A percentile compares a stretch with the other conserved stretches of the same genome.
Evolutionary conservation across 2,329 filamentous ascomycete species (phyloP).

Genomic region (Fusarium praegraminearum): DNA sequence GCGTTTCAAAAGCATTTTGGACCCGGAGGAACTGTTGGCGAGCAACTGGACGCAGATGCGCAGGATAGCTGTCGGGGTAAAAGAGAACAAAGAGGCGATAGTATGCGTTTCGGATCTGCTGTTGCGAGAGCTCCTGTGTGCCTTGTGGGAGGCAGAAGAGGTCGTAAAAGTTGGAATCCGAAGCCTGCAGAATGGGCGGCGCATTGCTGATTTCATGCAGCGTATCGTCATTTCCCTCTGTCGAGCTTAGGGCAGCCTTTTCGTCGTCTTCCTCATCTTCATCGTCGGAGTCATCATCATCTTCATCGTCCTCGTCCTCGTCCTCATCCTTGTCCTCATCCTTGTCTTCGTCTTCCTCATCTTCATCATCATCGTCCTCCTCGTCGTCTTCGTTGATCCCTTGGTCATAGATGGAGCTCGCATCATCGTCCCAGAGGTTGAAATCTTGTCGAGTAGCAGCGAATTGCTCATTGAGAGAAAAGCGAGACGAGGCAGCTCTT

Average conservation of each 20-base stretch:
- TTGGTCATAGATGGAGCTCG: constrained; percentile 57
- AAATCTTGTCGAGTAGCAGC: constrained; percentile 60
- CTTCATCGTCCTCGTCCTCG: background rate
- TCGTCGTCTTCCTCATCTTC: constrained; percentile 29
- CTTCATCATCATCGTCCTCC: constrained; percentile 14
- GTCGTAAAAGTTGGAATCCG: constrained; percentile 57
- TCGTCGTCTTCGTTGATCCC: constrained; percentile 44
- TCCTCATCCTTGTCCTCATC: constrained; percentile 15
- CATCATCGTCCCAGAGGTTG: constrained; percentile 63
- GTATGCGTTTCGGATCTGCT: constrained; percentile 59
- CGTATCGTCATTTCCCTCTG: constrained; percentile 21
- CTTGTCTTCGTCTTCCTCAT: constrained; percentile 34
- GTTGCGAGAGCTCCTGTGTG: constrained; percentile 40
- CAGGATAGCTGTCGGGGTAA: constrained; percentile 58
- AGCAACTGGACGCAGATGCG: constrained; percentile 54
- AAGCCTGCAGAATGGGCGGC: background rate
- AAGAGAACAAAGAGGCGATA: constrained; percentile 59
- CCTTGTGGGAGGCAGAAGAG: constrained; percentile 58
- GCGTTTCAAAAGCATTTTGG: constrained; percentile 61
- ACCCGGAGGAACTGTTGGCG: constrained; percentile 56
- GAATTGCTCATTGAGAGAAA: constrained; percentile 62
- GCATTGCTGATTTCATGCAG: background rate
- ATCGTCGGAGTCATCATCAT: background rate
- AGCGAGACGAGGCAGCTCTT: constrained; percentile 57
- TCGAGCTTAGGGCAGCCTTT: constrained; percentile 24